Base-by-base conservation (phyloP, 2,329 filamentous ascomycete genomes). In the Trichoderma oligosporum region DNA sequence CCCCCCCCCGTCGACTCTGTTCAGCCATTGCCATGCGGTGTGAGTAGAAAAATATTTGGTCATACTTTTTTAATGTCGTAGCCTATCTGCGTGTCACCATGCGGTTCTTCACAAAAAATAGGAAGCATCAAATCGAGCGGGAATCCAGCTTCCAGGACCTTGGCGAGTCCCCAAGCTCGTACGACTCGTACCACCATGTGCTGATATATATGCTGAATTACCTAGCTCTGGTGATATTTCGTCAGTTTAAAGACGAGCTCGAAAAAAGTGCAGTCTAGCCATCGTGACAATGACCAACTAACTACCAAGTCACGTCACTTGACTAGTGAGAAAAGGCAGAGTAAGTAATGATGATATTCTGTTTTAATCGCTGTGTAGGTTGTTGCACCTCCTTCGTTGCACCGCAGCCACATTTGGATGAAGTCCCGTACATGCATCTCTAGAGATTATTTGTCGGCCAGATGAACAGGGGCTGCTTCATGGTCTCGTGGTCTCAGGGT, bases 401-500 rank as follows among this genome's bases (percentile, higher is more conserved):
- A 56, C 41, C 52, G 35, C 52, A 47, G n/a, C 44, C 44, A 46
- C 27, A 20, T 42, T 52, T 14, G 25, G 48, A 42, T 31, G n/a
- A 31, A 31, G 25, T 52, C 48, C 48, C 48, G 48, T 41, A 42
- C 48, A 20, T 42, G 48, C 48, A 39, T 52, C 48, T 42, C 16
- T 33, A 42, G 45, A 48, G 45, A 48, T 27, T 18, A 47, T 47
- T 35, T 31, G 44, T 49, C 46, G 46, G 12, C 12, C 8, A 27
- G 22, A 49, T 27, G 14, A 38, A 36, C 51, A 44, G 41, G 51
- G 51, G 51, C 41, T 33, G 45, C 33, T n/a, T 48, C 36, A 24
- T 42, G 54, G 54, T 56, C 54, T 56, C 54, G 54, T 56, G 54
- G 54, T 18, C 54, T 49, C 35, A 14, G 16, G 16, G 54, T 56